phyloP scores from a whole-genome alignment of 805 yeast genomes.

The Saccharomyces paradoxus region DNA sequence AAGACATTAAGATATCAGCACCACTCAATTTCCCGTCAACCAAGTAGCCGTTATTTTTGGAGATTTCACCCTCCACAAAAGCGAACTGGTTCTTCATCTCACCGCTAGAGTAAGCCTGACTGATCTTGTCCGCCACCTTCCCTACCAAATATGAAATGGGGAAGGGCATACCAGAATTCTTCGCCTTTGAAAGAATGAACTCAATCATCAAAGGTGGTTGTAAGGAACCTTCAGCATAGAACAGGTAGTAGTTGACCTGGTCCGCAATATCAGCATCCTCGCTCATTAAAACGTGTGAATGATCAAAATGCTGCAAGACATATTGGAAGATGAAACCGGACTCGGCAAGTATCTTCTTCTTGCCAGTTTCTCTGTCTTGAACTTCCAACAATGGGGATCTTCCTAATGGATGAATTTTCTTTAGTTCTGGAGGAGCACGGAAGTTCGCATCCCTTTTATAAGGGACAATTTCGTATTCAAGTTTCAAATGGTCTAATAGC shows the following conservation, averaged over 20 bases:
- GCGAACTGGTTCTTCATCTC: constrained; percentile 37
- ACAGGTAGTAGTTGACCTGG: constrained; percentile 43
- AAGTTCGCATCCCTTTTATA: constrained; percentile 43
- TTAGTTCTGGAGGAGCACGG: constrained; percentile 43
- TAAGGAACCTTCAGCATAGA: constrained; percentile 56
- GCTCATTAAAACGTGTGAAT: constrained; percentile 33
- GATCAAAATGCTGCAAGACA: constrained; percentile 44
- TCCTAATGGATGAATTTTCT: constrained; percentile 52
- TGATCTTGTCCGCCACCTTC: constrained; percentile 38
- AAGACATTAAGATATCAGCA: constrained; percentile 49
- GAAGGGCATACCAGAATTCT: constrained; percentile 37
- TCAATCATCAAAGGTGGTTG: constrained; percentile 40
- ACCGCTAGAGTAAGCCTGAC: constrained; percentile 40
- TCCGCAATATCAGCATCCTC: constrained; percentile 34
- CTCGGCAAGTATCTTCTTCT: constrained; percentile 40
- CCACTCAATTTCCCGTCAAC: constrained; percentile 45
- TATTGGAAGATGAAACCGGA: constrained; percentile 52
- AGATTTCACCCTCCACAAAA: constrained; percentile 36
- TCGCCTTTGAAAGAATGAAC: constrained; percentile 33
- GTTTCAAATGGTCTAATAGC: constrained; percentile 52
- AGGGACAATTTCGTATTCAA: constrained; percentile 47
- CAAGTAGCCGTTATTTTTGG: constrained; percentile 34
- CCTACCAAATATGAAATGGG: constrained; percentile 40
- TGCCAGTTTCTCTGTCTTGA: constrained; percentile 28
- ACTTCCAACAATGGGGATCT: constrained; percentile 53